Conservation (phyloP, 495 filamentous ascomycete species). For the Terfezia boudieri region DNA sequence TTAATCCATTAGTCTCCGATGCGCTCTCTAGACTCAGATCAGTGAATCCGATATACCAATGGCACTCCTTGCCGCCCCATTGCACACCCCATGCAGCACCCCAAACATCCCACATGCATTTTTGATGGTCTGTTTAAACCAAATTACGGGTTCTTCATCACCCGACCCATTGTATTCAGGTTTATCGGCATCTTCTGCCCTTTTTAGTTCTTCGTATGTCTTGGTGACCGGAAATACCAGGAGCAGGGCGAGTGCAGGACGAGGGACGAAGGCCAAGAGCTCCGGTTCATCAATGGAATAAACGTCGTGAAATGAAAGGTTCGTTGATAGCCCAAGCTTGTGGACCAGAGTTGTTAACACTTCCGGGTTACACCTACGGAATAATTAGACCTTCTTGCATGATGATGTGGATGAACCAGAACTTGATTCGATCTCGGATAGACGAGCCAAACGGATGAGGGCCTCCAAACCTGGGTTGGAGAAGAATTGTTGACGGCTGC, state of each 20-base stretch:
- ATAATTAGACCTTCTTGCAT: no score
- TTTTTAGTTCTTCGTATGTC: slow-evolving; percentile 43
- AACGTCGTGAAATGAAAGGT: slow-evolving; percentile 57
- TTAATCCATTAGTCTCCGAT: slow-evolving; percentile 1
- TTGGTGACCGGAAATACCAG: slow-evolving; percentile 64
- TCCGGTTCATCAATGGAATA: slow-evolving; percentile 62
- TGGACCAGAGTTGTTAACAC: slow-evolving; percentile 58
- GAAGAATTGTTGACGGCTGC: no score
- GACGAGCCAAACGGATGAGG: no score
- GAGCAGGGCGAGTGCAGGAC: slow-evolving; percentile 61
- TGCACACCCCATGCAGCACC: slow-evolving; percentile 48
- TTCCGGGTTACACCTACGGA: slow-evolving; percentile 38
- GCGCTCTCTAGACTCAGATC: neutral
- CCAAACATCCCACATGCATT: slow-evolving; percentile 76
- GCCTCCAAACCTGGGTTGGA: no score
- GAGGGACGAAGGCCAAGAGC: slow-evolving; percentile 55
- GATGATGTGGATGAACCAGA: no score
- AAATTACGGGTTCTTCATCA: slow-evolving; percentile 38
- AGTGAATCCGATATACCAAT: slow-evolving; percentile 21
- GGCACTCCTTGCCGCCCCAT: slow-evolving; percentile 30
- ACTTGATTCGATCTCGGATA: no score
- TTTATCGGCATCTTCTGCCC: slow-evolving; percentile 35
- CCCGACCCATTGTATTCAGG: slow-evolving; percentile 27
- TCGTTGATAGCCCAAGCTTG: slow-evolving; percentile 45
- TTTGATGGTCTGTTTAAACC: slow-evolving; percentile 82